phyloP scores from a whole-genome alignment of 768 basidiomycete species.

The Podaxis sp. region DNA sequence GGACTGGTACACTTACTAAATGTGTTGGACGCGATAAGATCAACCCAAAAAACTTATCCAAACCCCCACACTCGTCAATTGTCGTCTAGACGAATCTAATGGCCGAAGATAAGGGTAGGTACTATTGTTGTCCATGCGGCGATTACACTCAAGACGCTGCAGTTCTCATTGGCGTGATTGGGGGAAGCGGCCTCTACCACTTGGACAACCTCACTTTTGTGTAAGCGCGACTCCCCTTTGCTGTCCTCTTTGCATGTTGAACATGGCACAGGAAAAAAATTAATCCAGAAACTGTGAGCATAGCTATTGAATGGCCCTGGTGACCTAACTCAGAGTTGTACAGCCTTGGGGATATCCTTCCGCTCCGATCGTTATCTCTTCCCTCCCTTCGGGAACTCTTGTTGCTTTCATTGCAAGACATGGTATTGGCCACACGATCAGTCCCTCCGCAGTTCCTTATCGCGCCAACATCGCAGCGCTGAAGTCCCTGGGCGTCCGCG shows the following conservation, averaged over 20 bases:
- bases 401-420: constrained; percentile 94
- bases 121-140: not conserved
- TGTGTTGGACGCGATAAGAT: not conserved
- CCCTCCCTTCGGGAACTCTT: constrained; percentile 76
- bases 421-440: constrained; percentile 75
- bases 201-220: constrained; percentile 87
- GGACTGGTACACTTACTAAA: not conserved
- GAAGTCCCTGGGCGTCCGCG: constrained; percentile 87
- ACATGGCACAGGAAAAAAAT: constrained; percentile 56
- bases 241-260: not conserved
- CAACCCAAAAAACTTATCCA: not conserved
- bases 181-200: constrained; percentile 91
- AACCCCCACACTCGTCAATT: not conserved
- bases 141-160: not conserved
- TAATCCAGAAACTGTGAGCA: constrained; percentile 76
- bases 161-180: constrained; percentile 89
- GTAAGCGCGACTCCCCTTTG: constrained; percentile 44
- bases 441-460: constrained; percentile 78
- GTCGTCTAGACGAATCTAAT: not conserved
- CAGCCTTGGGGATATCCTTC: constrained; percentile 94
- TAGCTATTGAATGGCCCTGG: not conserved
- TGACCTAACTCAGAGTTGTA: not conserved
- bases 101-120: constrained; percentile 9
- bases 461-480: constrained; percentile 96
- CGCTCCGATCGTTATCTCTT: constrained; percentile 88